Conservation (phyloP, 2,329 filamentous ascomycete genomes). For the Chaetomium sp. region DNA sequence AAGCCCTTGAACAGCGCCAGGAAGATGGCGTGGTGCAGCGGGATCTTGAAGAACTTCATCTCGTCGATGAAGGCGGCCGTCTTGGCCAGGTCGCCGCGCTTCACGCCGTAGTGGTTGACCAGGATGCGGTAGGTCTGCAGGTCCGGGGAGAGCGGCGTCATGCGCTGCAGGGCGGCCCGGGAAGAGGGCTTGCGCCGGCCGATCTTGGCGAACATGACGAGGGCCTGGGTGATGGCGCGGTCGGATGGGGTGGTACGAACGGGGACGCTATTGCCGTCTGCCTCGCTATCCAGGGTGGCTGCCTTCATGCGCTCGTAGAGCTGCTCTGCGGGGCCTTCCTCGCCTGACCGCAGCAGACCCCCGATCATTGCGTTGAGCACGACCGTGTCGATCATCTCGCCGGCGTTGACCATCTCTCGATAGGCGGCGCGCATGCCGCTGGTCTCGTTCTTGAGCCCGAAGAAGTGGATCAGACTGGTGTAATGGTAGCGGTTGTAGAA, state of each 20-base stretch:
- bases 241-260: slow-evolving; percentile 51
- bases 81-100: slow-evolving; percentile 69
- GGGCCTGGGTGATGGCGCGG: slow-evolving; percentile 54
- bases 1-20: slow-evolving; percentile 84
- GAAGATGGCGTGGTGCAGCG: slow-evolving; percentile 75
- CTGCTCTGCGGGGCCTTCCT: slow-evolving; percentile 74
- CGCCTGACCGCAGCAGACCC: slow-evolving; percentile 73
- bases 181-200: slow-evolving; percentile 60
- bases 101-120: slow-evolving; percentile 70
- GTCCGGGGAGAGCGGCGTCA: slow-evolving; percentile 70
- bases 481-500: slow-evolving; percentile 77
- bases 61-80: slow-evolving; percentile 75
- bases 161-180: slow-evolving; percentile 57
- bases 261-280: slow-evolving; percentile 38
- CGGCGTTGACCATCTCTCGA: slow-evolving; percentile 76
- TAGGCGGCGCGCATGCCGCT: slow-evolving; percentile 77
- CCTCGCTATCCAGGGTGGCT: slow-evolving; percentile 38
- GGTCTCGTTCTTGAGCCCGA: slow-evolving; percentile 73
- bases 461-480: slow-evolving; percentile 79
- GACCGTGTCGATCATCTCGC: slow-evolving; percentile 84
- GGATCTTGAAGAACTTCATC: slow-evolving; percentile 71
- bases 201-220: slow-evolving; percentile 61
- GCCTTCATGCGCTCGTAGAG: slow-evolving; percentile 84
- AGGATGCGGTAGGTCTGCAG: slow-evolving; percentile 78
- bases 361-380: slow-evolving; percentile 86